Evolutionary conservation across 306 rosid genomes (phyloP), one percentile per base, ranked within the genome.

Genomic region (Cucumis sativus): DNA sequence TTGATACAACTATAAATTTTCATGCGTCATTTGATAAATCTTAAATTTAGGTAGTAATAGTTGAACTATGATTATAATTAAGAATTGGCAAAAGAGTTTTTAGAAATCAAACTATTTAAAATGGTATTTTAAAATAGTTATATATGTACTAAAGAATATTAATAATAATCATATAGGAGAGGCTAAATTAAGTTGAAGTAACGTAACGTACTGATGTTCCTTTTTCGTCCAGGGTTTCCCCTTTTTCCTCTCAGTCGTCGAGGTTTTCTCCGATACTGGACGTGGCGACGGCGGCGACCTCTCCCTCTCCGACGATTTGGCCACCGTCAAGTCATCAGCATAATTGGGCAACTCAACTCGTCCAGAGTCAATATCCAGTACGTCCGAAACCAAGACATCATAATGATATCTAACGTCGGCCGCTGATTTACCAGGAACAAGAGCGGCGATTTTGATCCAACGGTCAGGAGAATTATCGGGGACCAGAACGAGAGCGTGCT

Each of bases 221-320:
- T 33, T 64, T 64, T 64, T 64, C 12, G 70, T 64, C 70, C 70
- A 64, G 43, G 70, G 70, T 21, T 33, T 64, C 47, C 70, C 70
- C 70, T 64, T 64, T 43, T 64, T 64, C 12, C 47, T 64, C 70
- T 64, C 70, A 4, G 70, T 7, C 14, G 70, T 7, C 14, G 63
- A 8, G 6, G 70, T 2, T 64, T 64, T 64, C 41, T 64, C 70
- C 47, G 70, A 35, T 16, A 16, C 3, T 2, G 18, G 21, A 35
- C 23, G 1, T 3, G 30, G 30, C 70, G 23, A 13, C 30, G 30
- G 30, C 70, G 23, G 21, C 47, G 54, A 47, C 6, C 4, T 5
- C 54, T 63, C 41, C 37, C 41, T 62, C 4, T 62, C 69, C 70
- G 45, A 23, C 70, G 45, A 64, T 2, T 6, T 64, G 13, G 14